Evolutionary conservation across 2,329 filamentous ascomycete genomes (phyloP).

Genomic region (Pezicula radicicola): DNA sequence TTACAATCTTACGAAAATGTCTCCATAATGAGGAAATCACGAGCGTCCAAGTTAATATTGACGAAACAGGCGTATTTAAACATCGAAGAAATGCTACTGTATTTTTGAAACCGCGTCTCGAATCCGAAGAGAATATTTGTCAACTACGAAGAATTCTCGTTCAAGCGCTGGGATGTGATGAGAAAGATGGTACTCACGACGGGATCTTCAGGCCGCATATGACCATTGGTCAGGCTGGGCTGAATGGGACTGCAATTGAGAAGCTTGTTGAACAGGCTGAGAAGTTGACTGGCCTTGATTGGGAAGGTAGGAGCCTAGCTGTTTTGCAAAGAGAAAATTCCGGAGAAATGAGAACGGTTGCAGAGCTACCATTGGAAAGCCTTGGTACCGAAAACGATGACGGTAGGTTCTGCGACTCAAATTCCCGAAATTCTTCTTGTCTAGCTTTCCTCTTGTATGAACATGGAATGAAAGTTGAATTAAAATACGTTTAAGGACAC

Average conservation of each 20-base stretch:
- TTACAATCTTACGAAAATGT: constrained; percentile 31
- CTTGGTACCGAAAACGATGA: not conserved
- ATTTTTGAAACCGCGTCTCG: constrained; percentile 10
- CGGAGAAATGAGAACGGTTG: constrained; percentile 45
- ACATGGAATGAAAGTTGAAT: too few species aligned
- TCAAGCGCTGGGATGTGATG: constrained; percentile 7
- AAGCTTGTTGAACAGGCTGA: constrained; percentile 49
- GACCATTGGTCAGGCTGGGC: constrained; percentile 57
- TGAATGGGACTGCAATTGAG: constrained; percentile 40
- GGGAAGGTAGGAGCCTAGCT: constrained; percentile 45
- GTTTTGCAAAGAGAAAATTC: constrained; percentile 49
- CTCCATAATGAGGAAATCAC: constrained; percentile 34
- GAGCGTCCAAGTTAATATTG: constrained; percentile 8
- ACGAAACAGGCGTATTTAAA: constrained; percentile 9
- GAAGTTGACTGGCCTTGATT: constrained; percentile 44
- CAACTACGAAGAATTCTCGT: constrained; percentile 7
- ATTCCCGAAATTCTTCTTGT: too few species aligned
- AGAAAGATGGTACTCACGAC: constrained; percentile 14
- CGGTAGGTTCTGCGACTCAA: not conserved
- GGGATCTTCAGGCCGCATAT: constrained; percentile 40
- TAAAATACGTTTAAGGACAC: not conserved
- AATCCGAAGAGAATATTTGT: constrained; percentile 5
- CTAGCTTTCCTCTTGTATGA: too few species aligned
- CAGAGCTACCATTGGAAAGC: constrained; percentile 6
- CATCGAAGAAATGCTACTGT: constrained; percentile 15